These are phyloP conservation scores for Desmodesmus armatus DNA, from an alignment of 139 green algal genomes.

Conservation along the genomic window DNA sequence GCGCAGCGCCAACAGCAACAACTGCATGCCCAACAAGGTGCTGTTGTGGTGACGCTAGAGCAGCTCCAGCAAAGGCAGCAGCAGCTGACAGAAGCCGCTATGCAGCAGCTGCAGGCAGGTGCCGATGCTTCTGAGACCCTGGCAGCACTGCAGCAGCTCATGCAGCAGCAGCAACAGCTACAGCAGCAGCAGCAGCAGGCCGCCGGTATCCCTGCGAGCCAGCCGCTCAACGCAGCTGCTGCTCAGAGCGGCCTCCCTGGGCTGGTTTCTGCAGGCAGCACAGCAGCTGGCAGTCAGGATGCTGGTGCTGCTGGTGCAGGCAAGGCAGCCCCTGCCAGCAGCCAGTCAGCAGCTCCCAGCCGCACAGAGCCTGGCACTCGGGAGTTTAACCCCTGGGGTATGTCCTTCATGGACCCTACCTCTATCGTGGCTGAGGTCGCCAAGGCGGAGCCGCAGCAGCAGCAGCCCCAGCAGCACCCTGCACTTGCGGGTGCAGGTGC, in stretches of 20 bases:
- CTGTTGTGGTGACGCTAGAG: not conserved
- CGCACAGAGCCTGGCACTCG: not conserved
- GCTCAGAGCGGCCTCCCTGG: too few species aligned
- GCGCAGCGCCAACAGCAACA: not conserved
- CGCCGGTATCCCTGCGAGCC: too few species aligned
- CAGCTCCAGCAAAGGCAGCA: not conserved
- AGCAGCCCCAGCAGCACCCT: not conserved
- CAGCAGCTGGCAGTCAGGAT: not conserved
- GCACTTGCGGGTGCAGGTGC: not conserved
- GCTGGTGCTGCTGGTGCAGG: not conserved
- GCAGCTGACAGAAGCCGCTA: not conserved
- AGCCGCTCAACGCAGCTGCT: too few species aligned
- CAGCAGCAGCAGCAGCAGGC: not conserved
- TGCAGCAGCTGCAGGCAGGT: not conserved
- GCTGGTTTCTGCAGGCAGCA: too few species aligned
- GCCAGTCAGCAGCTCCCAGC: not conserved
- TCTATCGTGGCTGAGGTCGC: not conserved
- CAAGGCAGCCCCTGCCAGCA: not conserved
- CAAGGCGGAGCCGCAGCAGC: not conserved
- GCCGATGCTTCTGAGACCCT: not conserved
- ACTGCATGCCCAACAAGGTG: not conserved
- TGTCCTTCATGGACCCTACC: slow-evolving; percentile 5
- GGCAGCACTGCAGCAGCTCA: not conserved
- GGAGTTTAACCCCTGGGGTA: slow-evolving; percentile 21
- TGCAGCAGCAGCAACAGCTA: not conserved